phyloP scores from a whole-genome alignment of 768 basidiomycete species.

The Lactarius indigo region DNA sequence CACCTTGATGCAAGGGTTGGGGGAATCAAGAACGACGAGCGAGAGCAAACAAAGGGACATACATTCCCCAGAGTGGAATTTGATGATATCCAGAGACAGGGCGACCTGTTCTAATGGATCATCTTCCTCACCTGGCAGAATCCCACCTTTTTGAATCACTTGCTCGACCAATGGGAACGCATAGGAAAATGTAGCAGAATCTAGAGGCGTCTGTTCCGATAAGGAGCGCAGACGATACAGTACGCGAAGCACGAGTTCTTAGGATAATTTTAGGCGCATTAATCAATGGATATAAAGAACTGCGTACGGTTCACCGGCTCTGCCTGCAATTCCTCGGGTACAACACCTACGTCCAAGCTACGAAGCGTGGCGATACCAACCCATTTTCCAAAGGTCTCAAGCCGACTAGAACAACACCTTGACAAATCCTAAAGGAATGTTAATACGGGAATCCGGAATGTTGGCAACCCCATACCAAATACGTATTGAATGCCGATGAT shows the following conservation, averaged over 20 bases:
- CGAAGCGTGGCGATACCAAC: conserved; percentile 83
- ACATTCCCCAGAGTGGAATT: conserved; percentile 75
- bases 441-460: not conserved
- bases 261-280: not conserved
- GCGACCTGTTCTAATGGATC: conserved; percentile 79
- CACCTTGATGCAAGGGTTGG: conserved; percentile 45
- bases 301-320: conserved; percentile 65
- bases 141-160: conserved; percentile 66
- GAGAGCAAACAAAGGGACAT: conserved; percentile 30
- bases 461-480: conserved; percentile 53
- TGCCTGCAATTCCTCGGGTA: conserved; percentile 68
- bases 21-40: not conserved
- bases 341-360: conserved; percentile 55
- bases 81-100: conserved; percentile 63
- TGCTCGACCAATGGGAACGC: conserved; percentile 68
- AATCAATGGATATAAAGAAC: not conserved
- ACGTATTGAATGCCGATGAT: conserved; percentile 63
- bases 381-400: conserved; percentile 66
- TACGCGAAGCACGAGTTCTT: conserved; percentile 79
- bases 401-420: conserved; percentile 65
- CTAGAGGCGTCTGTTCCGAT: conserved; percentile 78
- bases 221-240: conserved; percentile 79
- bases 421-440: conserved; percentile 53
- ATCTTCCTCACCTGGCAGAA: conserved; percentile 62
- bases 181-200: conserved; percentile 83